Evolutionary conservation across 2,329 filamentous ascomycete species (phyloP).

Genomic region (Tolypocladium amazonense): DNA sequence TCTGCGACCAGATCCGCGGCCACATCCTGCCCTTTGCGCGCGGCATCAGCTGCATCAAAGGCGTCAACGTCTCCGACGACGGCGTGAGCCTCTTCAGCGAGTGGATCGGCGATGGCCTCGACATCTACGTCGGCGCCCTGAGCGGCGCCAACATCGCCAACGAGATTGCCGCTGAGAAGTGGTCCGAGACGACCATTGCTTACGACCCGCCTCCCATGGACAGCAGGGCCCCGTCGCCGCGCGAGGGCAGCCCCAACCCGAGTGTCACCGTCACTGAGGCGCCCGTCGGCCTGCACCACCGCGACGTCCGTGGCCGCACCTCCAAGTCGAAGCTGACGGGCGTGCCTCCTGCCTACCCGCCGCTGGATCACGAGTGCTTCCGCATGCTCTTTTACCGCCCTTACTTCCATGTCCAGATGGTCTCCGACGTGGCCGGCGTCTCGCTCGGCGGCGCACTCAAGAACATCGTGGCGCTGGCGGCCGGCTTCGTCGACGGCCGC

Average conservation of each 20-base stretch:
- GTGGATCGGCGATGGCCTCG: conserved; percentile 80
- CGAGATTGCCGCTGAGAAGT: conserved; percentile 92
- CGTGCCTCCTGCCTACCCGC: conserved; percentile 71
- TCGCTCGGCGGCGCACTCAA: conserved; percentile 91
- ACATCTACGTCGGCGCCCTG: conserved; percentile 93
- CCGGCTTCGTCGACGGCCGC: conserved; percentile 88
- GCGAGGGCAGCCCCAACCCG: conserved; percentile 35
- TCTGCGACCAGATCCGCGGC: conserved; percentile 75
- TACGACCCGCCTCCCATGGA: conserved; percentile 90
- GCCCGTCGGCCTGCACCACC: conserved; percentile 48
- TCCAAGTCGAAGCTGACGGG: conserved; percentile 63
- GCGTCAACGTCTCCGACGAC: conserved; percentile 81
- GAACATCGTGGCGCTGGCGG: conserved; percentile 90
- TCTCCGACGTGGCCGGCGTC: conserved; percentile 91
- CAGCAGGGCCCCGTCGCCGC: conserved; percentile 56
- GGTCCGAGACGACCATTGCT: conserved; percentile 92
- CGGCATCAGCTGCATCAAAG: conserved; percentile 96
- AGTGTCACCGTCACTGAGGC: conserved; percentile 42
- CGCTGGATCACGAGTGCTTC: conserved; percentile 75
- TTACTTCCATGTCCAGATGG: conserved; percentile 95
- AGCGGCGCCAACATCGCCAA: conserved; percentile 94
- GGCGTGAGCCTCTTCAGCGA: conserved; percentile 88
- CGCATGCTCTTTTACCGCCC: conserved; percentile 85
- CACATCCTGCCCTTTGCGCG: conserved; percentile 86
- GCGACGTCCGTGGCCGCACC: conserved; percentile 55